Percentiles rank a stretch among this genome's conserved stretches.
Conservation (phyloP, 805 yeast genomes). For the Candida michaelii region DNA sequence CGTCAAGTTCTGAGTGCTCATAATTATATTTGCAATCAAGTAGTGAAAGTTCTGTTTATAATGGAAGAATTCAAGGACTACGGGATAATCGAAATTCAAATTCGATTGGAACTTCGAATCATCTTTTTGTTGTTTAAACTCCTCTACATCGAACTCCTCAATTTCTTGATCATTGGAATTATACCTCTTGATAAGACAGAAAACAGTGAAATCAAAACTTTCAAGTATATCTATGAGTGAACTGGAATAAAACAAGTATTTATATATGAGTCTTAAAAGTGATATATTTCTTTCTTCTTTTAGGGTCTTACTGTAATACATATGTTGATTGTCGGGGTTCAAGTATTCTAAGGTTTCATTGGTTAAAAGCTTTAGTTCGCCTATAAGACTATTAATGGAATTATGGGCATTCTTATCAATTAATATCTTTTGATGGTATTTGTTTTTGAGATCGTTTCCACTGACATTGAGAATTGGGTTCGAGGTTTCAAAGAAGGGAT, state of each 20-base stretch:
- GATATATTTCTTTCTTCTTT: constrained; percentile 49
- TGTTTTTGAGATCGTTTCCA: constrained; percentile 43
- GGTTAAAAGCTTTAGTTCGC: constrained; percentile 38
- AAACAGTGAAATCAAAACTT: constrained; percentile 61
- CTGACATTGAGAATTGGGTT: constrained; percentile 39
- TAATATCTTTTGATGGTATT: constrained; percentile 44
- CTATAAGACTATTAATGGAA: constrained; percentile 32
- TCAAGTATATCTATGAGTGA: constrained; percentile 54
- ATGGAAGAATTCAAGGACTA: constrained; percentile 68
- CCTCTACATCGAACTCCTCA: constrained; percentile 10
- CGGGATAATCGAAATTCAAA: constrained; percentile 48
- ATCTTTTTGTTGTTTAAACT: background rate
- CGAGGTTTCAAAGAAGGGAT: constrained; percentile 54
- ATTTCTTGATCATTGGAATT: constrained; percentile 18
- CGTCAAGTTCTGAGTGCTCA: constrained; percentile 70
- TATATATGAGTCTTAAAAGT: constrained; percentile 53
- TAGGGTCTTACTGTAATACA: constrained; percentile 35
- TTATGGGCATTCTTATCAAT: constrained; percentile 50
- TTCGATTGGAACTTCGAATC: constrained; percentile 16
- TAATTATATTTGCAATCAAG: constrained; percentile 52
- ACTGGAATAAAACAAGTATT: constrained; percentile 49
- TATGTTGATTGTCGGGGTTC: constrained; percentile 33
- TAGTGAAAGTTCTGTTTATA: constrained; percentile 73
- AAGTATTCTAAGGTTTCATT: constrained; percentile 44
- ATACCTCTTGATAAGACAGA: constrained; percentile 40